Percentiles rank a stretch among this genome's conserved stretches.
Evolutionary conservation across 2,329 filamentous ascomycete genomes (phyloP).

Genomic region (Paramyrothecium roridum): DNA sequence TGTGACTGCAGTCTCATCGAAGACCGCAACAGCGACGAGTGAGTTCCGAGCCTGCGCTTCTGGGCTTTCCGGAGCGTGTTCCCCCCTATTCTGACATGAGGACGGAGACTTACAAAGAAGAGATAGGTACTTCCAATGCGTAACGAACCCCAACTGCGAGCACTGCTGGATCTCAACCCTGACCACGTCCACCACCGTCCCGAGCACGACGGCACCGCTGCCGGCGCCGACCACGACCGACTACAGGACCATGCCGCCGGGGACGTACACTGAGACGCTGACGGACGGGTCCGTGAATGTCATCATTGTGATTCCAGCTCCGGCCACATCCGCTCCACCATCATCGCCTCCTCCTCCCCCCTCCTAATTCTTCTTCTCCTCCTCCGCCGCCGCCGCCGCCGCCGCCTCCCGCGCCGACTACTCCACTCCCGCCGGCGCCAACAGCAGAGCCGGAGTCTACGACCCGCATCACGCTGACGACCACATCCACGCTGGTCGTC

Average conservation of each 20-base stretch:
- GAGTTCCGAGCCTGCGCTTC: too few relatives aligned
- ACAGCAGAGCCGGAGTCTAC: background rate
- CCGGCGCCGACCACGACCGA: slow-evolving; percentile 6
- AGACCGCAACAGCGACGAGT: slow-evolving; percentile 16
- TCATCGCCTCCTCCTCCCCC: background rate
- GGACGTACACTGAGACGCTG: slow-evolving; percentile 18
- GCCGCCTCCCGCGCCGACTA: background rate
- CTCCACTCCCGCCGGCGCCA: background rate
- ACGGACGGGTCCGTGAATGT: slow-evolving; percentile 10
- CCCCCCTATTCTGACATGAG: background rate
- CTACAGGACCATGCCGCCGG: slow-evolving; percentile 19
- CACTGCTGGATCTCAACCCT: slow-evolving; percentile 14
- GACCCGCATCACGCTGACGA: background rate
- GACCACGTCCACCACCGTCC: slow-evolving; percentile 6
- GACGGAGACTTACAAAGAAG: background rate
- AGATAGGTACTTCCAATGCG: slow-evolving; percentile 23
- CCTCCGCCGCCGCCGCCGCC: background rate
- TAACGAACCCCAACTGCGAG: slow-evolving; percentile 20
- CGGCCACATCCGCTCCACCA: background rate
- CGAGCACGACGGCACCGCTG: slow-evolving; percentile 3
- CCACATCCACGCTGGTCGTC: background rate
- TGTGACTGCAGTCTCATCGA: slow-evolving; percentile 24
- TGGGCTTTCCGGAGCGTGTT: too few relatives aligned
- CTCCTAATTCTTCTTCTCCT: background rate
- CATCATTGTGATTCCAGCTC: slow-evolving; percentile 13